Evolutionary conservation across 352 stramenopile species (phyloP).

Genomic region (Phytophthora sojae): DNA sequence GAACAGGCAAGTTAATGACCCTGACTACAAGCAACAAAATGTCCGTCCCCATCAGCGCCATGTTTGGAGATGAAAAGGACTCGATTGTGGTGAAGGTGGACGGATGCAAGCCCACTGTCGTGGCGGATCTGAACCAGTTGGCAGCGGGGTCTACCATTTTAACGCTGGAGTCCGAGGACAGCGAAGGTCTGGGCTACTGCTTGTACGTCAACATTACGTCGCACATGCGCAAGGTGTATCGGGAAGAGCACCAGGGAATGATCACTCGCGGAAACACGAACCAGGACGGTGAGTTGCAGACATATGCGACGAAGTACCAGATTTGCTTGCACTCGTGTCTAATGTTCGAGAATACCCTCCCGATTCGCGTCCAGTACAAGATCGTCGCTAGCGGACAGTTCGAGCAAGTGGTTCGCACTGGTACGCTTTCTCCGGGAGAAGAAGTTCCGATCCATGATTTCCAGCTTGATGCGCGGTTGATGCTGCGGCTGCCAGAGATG

Average conservation of each 20-base stretch:
- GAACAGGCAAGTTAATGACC: conserved; percentile 55
- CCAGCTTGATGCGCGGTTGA: conserved; percentile 72
- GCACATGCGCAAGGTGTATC: conserved; percentile 89
- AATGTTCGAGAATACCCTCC: conserved; percentile 89
- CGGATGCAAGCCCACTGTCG: conserved; percentile 83
- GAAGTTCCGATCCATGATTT: conserved; percentile 88
- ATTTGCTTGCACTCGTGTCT: conserved; percentile 86
- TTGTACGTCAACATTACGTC: conserved; percentile 86
- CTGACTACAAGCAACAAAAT: conserved; percentile 82
- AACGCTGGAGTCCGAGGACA: conserved; percentile 73
- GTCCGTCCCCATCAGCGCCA: conserved; percentile 79
- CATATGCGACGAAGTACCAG: conserved; percentile 90
- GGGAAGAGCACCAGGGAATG: conserved; percentile 85
- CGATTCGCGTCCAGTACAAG: conserved; percentile 87
- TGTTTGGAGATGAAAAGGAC: conserved; percentile 83
- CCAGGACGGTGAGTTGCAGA: conserved; percentile 66
- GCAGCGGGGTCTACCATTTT: conserved; percentile 71
- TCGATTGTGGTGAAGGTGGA: conserved; percentile 89
- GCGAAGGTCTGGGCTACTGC: conserved; percentile 71
- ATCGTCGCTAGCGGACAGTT: conserved; percentile 47
- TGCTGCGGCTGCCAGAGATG: conserved; percentile 85
- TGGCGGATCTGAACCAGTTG: conserved; percentile 75
- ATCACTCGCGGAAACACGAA: conserved; percentile 63
- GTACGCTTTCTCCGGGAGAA: conserved; percentile 83
- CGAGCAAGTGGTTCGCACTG: conserved; percentile 54